Percentiles rank a stretch among this genome's conserved stretches.
Evolutionary conservation across 768 basidiomycete genomes (phyloP).

Genomic region (Suillus decipiens): DNA sequence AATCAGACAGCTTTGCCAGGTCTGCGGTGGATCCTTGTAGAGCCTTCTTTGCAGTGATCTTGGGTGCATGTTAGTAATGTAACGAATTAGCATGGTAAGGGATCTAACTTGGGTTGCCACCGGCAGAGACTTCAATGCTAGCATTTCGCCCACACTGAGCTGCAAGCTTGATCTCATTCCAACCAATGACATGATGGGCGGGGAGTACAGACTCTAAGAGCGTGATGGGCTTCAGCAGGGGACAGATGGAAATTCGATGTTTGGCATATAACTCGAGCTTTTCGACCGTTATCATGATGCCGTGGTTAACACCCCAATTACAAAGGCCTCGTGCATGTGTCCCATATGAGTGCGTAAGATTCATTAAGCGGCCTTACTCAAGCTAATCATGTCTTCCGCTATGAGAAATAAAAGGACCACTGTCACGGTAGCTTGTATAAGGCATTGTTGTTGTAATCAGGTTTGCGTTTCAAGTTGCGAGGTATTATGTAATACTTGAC

Average conservation of each 20-base stretch:
- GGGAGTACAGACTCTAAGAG: no score
- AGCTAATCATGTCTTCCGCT: neutral
- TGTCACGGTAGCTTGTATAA: no score
- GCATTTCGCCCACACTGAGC: neutral
- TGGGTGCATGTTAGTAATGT: neutral
- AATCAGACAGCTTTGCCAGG: neutral
- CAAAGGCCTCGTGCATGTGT: neutral
- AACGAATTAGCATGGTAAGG: neutral
- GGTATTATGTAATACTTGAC: no score
- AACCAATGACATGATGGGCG: neutral
- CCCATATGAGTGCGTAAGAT: neutral
- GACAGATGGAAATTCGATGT: neutral
- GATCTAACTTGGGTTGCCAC: neutral
- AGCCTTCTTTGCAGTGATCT: neutral
- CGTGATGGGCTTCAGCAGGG: neutral
- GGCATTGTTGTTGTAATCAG: no score
- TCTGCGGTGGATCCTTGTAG: neutral
- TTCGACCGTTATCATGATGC: neutral
- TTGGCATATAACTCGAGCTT: neutral
- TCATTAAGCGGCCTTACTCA: neutral
- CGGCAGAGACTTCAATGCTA: neutral
- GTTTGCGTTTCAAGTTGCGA: no score
- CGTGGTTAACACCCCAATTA: constrained; percentile 1
- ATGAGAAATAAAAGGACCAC: neutral
- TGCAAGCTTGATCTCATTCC: neutral